A percentile compares a stretch with the other conserved stretches of the same genome.
Evolutionary conservation across 768 basidiomycete genomes (phyloP).

Genomic region (Fibroporia radiculosa): DNA sequence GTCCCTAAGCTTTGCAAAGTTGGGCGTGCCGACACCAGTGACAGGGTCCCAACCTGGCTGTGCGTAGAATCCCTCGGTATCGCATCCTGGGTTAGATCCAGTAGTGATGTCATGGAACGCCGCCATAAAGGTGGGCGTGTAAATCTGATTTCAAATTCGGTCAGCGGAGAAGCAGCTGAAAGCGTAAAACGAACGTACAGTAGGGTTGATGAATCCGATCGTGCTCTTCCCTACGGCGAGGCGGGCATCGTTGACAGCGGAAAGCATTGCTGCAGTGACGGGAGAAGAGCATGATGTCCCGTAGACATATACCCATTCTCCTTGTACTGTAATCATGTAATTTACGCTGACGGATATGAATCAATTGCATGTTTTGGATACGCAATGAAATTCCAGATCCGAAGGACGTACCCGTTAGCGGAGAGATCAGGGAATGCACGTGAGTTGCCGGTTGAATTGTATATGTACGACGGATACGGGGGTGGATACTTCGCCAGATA

Average conservation of each 20-base stretch:
- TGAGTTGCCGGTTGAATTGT: conserved; percentile 24
- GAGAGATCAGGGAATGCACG: conserved; percentile 26
- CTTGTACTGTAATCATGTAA: conserved; percentile 23
- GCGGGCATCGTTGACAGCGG: conserved; percentile 39
- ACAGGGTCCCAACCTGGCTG: conserved; percentile 26
- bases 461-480: conserved; percentile 24
- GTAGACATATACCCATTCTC: conserved; percentile 26
- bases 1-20: conserved; percentile 16
- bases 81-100: conserved; percentile 26
- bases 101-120: conserved; percentile 28
- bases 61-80: conserved; percentile 25
- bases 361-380: background rate
- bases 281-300: conserved; percentile 64
- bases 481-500: conserved; percentile 26
- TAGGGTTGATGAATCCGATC: conserved; percentile 31
- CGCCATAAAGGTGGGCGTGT: conserved; percentile 30
- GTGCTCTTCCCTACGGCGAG: conserved; percentile 21
- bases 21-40: conserved; percentile 24
- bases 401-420: conserved; percentile 24
- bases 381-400: conserved; percentile 1
- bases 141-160: conserved; percentile 27
- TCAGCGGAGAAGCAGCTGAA: background rate
- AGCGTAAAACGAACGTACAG: conserved; percentile 5
- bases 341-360: conserved; percentile 25
- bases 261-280: conserved; percentile 52